phyloP scores from a whole-genome alignment of 257 asterid species.

The Solanum chaucha region DNA sequence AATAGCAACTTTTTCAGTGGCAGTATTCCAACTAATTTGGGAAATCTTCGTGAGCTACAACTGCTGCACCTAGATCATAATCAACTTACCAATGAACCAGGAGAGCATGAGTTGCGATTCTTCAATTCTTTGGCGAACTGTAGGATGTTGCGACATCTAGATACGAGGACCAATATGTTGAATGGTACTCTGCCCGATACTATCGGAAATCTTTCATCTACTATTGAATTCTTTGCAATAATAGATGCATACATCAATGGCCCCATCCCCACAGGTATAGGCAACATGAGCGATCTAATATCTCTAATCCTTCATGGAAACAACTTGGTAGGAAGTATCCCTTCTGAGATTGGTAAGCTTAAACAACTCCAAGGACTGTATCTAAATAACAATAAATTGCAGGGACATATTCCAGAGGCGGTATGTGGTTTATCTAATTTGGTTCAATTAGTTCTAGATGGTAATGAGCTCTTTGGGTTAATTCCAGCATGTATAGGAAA shows the following conservation, averaged over 20 bases:
- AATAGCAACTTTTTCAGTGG: accelerated
- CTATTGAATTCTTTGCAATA: accelerated
- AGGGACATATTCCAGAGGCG: background rate
- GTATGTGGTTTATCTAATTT: background rate
- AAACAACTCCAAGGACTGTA: background rate
- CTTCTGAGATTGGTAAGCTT: background rate
- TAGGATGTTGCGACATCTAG: background rate
- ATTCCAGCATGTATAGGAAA: background rate
- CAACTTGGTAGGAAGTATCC: background rate
- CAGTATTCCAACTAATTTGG: background rate
- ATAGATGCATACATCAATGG: background rate
- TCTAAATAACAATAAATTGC: background rate
- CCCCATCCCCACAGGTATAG: background rate
- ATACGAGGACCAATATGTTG: accelerated
- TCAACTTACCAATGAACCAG: background rate
- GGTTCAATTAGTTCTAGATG: background rate
- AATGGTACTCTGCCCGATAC: background rate
- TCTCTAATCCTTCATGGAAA: accelerated
- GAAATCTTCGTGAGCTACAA: background rate
- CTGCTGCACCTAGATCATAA: accelerated
- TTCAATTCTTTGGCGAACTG: background rate
- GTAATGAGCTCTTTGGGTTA: background rate
- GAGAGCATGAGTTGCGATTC: background rate
- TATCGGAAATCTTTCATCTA: background rate
- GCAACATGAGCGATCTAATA: background rate